These are phyloP conservation scores for Leccinum subfulvum DNA, from an alignment of 1,284 basidiomycete genomes.

Conservation along the genomic window DNA sequence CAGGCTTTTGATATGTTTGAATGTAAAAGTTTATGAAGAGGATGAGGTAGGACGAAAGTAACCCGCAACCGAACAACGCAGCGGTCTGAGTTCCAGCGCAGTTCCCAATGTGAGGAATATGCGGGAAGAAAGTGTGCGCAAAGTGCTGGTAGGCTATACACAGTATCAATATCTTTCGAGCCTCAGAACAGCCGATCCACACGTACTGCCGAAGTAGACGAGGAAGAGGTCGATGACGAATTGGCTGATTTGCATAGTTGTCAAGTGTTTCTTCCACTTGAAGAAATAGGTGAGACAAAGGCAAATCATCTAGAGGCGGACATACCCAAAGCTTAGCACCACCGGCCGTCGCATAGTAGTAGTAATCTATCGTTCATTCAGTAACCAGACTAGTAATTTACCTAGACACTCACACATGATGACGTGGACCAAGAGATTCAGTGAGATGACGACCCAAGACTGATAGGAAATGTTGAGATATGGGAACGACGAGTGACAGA, in stretches of 20 bases:
- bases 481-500: background rate
- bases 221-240: constrained; percentile 88
- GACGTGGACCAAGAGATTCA: constrained; percentile 95
- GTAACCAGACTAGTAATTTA: constrained; percentile 1
- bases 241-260: constrained; percentile 93
- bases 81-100: constrained; percentile 90
- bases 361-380: constrained; percentile 69
- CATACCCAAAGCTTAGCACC: constrained; percentile 93
- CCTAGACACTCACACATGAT: constrained; percentile 82
- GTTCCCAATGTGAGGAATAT: constrained; percentile 70
- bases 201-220: constrained; percentile 93
- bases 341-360: constrained; percentile 95
- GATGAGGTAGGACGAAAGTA: constrained; percentile 87
- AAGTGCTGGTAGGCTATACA: constrained; percentile 81
- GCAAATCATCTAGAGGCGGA: constrained; percentile 9
- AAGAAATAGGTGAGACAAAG: constrained; percentile 7
- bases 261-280: constrained; percentile 98
- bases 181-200: constrained; percentile 13
- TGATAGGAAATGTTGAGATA: constrained; percentile 32
- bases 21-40: constrained; percentile 92
- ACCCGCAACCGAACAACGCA: constrained; percentile 84
- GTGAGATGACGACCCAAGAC: constrained; percentile 95
- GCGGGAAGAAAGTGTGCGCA: constrained; percentile 58
- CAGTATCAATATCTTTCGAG: constrained; percentile 15
- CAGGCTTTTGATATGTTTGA: constrained; percentile 76